Evolutionary conservation across 2,329 filamentous ascomycete species (phyloP).

Genomic region (Beauveria asiatica): DNA sequence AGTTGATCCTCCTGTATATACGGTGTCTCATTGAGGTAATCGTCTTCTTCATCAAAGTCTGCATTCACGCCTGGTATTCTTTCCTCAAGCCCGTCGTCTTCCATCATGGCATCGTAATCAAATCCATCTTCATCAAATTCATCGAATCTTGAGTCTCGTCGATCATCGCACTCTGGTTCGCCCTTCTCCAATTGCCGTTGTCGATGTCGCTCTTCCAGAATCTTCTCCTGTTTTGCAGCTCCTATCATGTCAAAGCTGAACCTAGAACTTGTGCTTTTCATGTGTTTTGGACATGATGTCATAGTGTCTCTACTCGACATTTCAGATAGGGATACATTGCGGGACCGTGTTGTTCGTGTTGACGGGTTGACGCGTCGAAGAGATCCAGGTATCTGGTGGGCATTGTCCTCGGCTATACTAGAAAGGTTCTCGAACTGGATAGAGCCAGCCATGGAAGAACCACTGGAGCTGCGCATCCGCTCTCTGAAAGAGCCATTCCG

Average conservation of each 20-base stretch:
- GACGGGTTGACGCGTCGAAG: slow-evolving; percentile 15
- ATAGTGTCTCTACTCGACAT: slow-evolving; percentile 36
- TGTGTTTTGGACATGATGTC: slow-evolving; percentile 50
- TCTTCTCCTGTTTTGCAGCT: slow-evolving; percentile 56
- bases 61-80: slow-evolving; percentile 52
- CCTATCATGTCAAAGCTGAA: slow-evolving; percentile 79
- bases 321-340: slow-evolving; percentile 44
- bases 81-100: slow-evolving; percentile 58
- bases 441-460: slow-evolving; percentile 9
- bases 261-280: slow-evolving; percentile 69
- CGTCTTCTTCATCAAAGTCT: slow-evolving; percentile 36
- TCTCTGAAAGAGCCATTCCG: not conserved
- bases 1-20: slow-evolving; percentile 20
- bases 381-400: not conserved
- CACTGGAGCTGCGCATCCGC: not conserved
- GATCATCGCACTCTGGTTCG: slow-evolving; percentile 27
- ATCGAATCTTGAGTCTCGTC: slow-evolving; percentile 47
- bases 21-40: slow-evolving; percentile 21
- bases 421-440: not conserved
- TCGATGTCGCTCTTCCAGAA: slow-evolving; percentile 65
- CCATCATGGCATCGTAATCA: slow-evolving; percentile 56
- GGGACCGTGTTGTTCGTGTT: slow-evolving; percentile 33
- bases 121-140: slow-evolving; percentile 54
- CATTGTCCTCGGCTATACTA: slow-evolving; percentile 2
- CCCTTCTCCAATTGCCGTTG: slow-evolving; percentile 57